Evolutionary conservation across 2,329 filamentous ascomycete species (phyloP).

Genomic region (Cercospora beticola): DNA sequence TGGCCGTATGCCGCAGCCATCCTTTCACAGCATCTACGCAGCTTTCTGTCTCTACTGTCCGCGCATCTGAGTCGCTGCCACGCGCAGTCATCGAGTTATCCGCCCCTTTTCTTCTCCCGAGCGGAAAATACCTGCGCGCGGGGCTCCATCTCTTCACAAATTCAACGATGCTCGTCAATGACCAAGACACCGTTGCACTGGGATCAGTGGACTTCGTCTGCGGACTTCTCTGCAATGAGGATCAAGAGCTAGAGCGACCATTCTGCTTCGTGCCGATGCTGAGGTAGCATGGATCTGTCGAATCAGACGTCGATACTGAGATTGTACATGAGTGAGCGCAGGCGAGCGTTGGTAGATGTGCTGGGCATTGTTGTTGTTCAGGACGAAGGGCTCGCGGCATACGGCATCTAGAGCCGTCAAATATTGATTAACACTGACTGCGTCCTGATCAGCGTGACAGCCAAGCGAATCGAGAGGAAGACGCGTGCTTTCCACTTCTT

Average conservation of each 20-base stretch:
- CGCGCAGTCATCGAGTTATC: background rate
- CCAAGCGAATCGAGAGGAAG: background rate
- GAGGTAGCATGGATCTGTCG: background rate
- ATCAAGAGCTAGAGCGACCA: background rate
- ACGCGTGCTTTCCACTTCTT: background rate
- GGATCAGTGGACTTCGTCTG: background rate
- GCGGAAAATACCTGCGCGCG: background rate
- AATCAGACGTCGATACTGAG: background rate
- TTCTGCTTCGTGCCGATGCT: background rate
- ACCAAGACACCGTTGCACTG: background rate
- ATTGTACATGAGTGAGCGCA: background rate
- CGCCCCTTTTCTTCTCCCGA: background rate
- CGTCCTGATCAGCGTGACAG: too few species aligned
- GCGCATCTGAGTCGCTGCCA: background rate
- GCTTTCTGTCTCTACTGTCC: background rate
- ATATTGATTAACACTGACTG: background rate
- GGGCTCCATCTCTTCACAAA: background rate
- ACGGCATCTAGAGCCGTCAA: background rate
- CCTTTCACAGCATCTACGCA: background rate
- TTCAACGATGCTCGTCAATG: background rate
- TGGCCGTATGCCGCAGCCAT: background rate
- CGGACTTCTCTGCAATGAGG: background rate
- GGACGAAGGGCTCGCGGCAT: background rate
- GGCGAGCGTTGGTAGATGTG: background rate
- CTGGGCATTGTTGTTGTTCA: background rate